Base-by-base conservation (phyloP, 2,329 filamentous ascomycete species). In the Neonectria faginata region DNA sequence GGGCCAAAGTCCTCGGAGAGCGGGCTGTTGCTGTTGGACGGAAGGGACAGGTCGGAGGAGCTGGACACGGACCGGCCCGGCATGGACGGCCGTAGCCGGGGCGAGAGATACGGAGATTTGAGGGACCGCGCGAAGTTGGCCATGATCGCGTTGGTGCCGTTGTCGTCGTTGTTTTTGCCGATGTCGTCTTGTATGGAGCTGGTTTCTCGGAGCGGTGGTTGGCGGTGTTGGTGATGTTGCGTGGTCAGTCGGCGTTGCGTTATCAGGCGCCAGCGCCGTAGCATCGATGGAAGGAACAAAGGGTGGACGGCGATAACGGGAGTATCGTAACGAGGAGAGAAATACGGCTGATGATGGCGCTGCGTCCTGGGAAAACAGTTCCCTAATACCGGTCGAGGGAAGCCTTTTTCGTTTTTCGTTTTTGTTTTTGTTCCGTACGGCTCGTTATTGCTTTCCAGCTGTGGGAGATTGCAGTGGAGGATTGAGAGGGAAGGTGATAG, bases 121-220 rank as follows among this genome's bases (percentile, higher is more conserved):
- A 86, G 81, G 12, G 84, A 84, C 68, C 83, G 81, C 50, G 81
- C 79, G 64, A 85, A 77, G 73, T 77, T 82, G 63, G 84, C 80
- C 84, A 87, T 86, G 57, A 47, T 70, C 58, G 62, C 57, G 67
- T 20, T 20, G 25, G 57, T 56, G 60, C 57, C 33, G 22, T 31
- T 36, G 60, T 65, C 36, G 58, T 53, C 25, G 45, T 62, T 39
- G 50, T 63, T 56, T 62, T 60, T 52, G 62, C 61, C 60, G 67
- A 16, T 16, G 36, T 59, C 58, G 64, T 59, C 57, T 45, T 36
- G 42, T n/a, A 33, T 31, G 44, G 60, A 20, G 29, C 18, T 25
- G 47, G 39, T 25, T 44, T 57, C 45, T 57, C 51, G 44, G 36
- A 56, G 57, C n/a, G 8, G 39, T n/a, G 18, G 39, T 42, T 42